Percentiles rank a stretch among this genome's conserved stretches.
phyloP scores from a whole-genome alignment of 75 land plant genomes.

The Pinus tabuliformis region DNA sequence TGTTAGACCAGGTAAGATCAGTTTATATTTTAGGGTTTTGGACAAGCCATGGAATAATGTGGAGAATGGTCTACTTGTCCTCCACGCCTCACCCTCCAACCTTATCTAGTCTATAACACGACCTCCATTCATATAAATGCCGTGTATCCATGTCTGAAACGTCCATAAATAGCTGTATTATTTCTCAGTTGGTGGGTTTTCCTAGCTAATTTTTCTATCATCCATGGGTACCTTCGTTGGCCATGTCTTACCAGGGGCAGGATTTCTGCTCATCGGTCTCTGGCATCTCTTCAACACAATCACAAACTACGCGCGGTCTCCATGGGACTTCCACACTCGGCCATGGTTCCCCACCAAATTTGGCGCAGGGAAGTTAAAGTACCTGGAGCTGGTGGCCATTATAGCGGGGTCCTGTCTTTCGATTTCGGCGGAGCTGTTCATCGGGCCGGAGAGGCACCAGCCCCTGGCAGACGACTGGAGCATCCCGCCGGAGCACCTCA shows the following conservation, averaged over 20 bases:
- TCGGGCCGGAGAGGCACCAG: slow-evolving; percentile 18
- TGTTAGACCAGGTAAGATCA: too few species aligned
- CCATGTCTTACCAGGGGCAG: slow-evolving; percentile 59
- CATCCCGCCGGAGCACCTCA: slow-evolving; percentile 31
- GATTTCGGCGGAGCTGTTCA: slow-evolving; percentile 43
- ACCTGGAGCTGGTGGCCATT: slow-evolving; percentile 52
- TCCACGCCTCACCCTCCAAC: too few species aligned
- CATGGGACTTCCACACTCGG: slow-evolving; percentile 31
- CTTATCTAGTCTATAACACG: too few species aligned
- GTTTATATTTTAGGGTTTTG: too few species aligned
- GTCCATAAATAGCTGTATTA: too few species aligned
- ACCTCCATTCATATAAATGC: too few species aligned
- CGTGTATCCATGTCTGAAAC: too few species aligned
- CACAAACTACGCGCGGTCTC: slow-evolving; percentile 24
- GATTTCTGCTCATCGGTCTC: slow-evolving; percentile 58
- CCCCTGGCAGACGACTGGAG: slow-evolving; percentile 16
- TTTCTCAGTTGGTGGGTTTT: too few species aligned
- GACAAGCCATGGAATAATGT: too few species aligned
- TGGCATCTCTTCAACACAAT: slow-evolving; percentile 74
- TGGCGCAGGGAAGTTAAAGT: slow-evolving; percentile 20
- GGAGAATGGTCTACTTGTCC: too few species aligned
- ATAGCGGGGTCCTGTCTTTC: slow-evolving; percentile 40
- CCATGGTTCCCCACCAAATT: slow-evolving; percentile 61
- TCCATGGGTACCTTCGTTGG: slow-evolving; percentile 72
- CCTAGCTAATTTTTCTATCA: too few species aligned